These are phyloP conservation scores for Trichoderma asperellum DNA, from an alignment of 2,329 filamentous ascomycete genomes.

Conservation along the genomic window DNA sequence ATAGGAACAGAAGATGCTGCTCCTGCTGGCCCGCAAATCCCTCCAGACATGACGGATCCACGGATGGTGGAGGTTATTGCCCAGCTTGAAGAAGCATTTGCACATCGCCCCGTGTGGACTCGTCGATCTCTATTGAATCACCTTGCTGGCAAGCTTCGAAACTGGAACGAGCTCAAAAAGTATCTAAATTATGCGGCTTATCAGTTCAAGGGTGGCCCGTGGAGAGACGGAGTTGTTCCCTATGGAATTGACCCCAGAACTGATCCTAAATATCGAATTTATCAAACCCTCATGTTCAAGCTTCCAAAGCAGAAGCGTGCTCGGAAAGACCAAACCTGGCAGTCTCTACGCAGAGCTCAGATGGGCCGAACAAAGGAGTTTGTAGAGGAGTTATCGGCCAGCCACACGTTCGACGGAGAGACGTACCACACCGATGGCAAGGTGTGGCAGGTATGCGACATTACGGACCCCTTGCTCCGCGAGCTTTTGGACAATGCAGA, in stretches of 20 bases:
- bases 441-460: conserved; percentile 93
- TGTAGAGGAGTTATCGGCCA: conserved; percentile 49
- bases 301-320: conserved; percentile 58
- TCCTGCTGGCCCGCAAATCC: conserved; percentile 62
- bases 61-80: conserved; percentile 67
- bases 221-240: conserved; percentile 82
- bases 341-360: conserved; percentile 49
- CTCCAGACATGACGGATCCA: conserved; percentile 62
- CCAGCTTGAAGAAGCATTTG: conserved; percentile 67
- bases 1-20: conserved; percentile 65
- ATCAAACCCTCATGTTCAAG: conserved; percentile 90
- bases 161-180: conserved; percentile 67
- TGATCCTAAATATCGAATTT: conserved; percentile 75
- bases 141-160: conserved; percentile 56
- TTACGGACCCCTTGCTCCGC: conserved; percentile 76
- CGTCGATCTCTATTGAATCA: conserved; percentile 79
- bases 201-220: conserved; percentile 90
- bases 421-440: conserved; percentile 78
- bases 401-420: conserved; percentile 83
- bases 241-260: conserved; percentile 85
- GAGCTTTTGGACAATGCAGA: conserved; percentile 67
- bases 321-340: conserved; percentile 54
- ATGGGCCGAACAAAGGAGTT: conserved; percentile 47
- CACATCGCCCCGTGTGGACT: conserved; percentile 82
- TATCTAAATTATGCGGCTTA: conserved; percentile 86